Percentiles rank a stretch among this genome's conserved stretches.
Evolutionary conservation across 768 basidiomycete species (phyloP).

Genomic region (Mycena alexandri): DNA sequence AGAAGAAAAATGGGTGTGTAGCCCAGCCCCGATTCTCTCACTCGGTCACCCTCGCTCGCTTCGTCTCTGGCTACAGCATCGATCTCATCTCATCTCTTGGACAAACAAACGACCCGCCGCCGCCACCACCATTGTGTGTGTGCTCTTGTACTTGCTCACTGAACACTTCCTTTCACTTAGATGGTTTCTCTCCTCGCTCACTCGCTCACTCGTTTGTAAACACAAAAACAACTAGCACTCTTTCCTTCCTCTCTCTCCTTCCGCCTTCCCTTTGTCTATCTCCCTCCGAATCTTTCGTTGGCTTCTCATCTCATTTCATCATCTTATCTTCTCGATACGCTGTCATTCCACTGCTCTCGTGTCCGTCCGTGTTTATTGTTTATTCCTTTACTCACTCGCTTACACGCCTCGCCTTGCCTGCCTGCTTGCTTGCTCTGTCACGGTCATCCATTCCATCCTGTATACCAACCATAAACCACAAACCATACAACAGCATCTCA

Average conservation of each 20-base stretch:
- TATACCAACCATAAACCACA: too few species aligned
- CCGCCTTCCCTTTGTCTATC: too few species aligned
- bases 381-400: slow-evolving; percentile 2
- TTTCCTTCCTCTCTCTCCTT: too few species aligned
- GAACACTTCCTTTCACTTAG: slow-evolving; percentile 17
- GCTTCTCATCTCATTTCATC: not conserved
- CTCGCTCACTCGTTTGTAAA: too few species aligned
- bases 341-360: not conserved
- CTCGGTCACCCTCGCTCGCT: not conserved
- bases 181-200: not conserved
- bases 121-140: too few species aligned
- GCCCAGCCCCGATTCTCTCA: not conserved
- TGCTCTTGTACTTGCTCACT: too few species aligned
- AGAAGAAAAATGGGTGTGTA: slow-evolving; percentile 31
- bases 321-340: slow-evolving; percentile 2
- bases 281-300: not conserved
- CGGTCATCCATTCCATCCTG: too few species aligned
- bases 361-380: not conserved
- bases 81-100: slow-evolving; percentile 9
- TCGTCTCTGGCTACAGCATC: slow-evolving; percentile 2
- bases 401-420: too few species aligned
- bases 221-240: too few species aligned
- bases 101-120: too few species aligned
- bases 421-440: too few species aligned
- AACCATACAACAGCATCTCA: too few species aligned